Evolutionary conservation across 2,329 filamentous ascomycete genomes (phyloP).

Genomic region (Diaporthe nobilis): DNA sequence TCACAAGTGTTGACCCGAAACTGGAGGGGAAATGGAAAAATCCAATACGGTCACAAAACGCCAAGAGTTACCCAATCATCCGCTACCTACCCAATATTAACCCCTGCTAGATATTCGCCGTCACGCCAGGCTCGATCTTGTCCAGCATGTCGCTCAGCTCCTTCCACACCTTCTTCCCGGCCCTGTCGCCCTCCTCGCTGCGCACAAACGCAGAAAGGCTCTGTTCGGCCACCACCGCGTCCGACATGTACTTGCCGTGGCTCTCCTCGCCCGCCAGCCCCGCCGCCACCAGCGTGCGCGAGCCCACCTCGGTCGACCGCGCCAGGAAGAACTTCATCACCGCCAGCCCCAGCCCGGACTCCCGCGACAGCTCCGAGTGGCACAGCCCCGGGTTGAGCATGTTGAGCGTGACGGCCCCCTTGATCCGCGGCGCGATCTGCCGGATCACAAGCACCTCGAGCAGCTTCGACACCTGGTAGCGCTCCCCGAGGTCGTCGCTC

Average conservation of each 20-base stretch:
- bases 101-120: conserved; percentile 26
- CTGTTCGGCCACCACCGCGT: conserved; percentile 46
- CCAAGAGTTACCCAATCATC: not conserved
- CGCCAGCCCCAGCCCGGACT: conserved; percentile 34
- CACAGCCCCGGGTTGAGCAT: conserved; percentile 59
- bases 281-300: conserved; percentile 58
- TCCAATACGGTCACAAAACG: not conserved
- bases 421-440: conserved; percentile 16
- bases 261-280: conserved; percentile 55
- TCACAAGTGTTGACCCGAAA: not conserved
- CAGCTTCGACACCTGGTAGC: conserved; percentile 35
- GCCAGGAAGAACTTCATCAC: conserved; percentile 55
- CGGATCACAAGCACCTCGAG: conserved; percentile 32
- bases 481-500: conserved; percentile 25
- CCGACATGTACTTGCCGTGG: conserved; percentile 61
- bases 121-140: conserved; percentile 54
- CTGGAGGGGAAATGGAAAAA: not conserved
- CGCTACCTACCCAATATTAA: not conserved
- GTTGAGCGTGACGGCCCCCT: conserved; percentile 48
- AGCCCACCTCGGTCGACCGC: conserved; percentile 62
- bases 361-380: conserved; percentile 49
- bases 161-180: conserved; percentile 58
- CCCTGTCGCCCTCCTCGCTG: conserved; percentile 54
- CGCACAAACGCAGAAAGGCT: conserved; percentile 54
- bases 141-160: conserved; percentile 60